Evolutionary conservation across 2,329 filamentous ascomycete genomes (phyloP).

Genomic region (Metarhizium humberi): DNA sequence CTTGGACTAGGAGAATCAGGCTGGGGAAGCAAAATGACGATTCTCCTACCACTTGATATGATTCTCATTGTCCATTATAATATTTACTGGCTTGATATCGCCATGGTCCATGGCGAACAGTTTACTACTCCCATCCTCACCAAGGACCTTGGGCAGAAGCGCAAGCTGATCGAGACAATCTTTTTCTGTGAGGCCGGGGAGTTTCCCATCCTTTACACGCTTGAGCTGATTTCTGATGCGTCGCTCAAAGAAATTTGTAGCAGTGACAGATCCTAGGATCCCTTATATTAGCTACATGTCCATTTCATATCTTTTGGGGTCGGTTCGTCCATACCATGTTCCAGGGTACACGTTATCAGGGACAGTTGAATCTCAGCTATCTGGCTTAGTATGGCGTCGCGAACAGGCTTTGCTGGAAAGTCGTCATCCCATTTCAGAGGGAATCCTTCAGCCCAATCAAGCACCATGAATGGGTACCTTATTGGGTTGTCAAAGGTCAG

Average conservation of each 20-base stretch:
- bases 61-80: neutral
- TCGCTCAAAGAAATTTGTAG: neutral
- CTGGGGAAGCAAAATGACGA: neutral
- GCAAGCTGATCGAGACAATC: slow-evolving; percentile 1
- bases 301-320: neutral
- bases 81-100: slow-evolving; percentile 2
- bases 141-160: neutral
- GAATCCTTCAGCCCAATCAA: slow-evolving; percentile 1
- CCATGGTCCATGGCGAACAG: slow-evolving; percentile 2
- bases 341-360: neutral
- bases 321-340: neutral
- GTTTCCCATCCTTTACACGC: neutral
- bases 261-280: neutral
- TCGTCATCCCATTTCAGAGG: neutral
- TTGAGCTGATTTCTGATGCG: neutral
- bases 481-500: slow-evolving; percentile 2
- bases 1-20: neutral
- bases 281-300: neutral
- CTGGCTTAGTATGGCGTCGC: neutral
- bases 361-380: slow-evolving; percentile 1
- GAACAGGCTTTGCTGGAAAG: neutral
- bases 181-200: neutral
- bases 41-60: neutral
- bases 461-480: neutral
- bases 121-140: neutral